Conservation (phyloP, 768 basidiomycete genomes). For the Amanita exitialis region DNA sequence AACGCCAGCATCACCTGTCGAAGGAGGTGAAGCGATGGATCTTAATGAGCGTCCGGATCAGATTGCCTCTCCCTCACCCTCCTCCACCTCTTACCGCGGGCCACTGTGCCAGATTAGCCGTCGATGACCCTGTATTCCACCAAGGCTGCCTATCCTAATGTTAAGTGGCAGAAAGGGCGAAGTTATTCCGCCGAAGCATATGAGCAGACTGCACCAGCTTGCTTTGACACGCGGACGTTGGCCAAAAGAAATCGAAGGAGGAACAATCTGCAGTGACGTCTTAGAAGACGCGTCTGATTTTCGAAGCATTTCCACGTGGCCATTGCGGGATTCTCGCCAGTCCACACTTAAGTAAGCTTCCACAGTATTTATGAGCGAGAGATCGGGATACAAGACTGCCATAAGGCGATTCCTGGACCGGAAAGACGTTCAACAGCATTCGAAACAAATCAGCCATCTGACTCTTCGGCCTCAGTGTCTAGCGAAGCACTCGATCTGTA, state of each 20-base stretch:
- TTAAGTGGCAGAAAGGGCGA: constrained; percentile 47
- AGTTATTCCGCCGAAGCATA: constrained; percentile 43
- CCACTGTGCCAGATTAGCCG: too few species aligned
- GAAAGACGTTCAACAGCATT: not conserved
- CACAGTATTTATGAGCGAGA: not conserved
- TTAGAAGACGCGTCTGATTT: not conserved
- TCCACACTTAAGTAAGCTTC: not conserved
- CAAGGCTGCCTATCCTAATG: constrained; percentile 44
- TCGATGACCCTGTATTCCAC: too few species aligned
- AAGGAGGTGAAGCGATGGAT: too few species aligned
- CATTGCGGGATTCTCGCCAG: not conserved
- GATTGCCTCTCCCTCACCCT: too few species aligned
- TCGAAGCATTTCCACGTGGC: not conserved
- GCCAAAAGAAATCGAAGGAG: not conserved
- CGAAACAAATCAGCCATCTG: not conserved
- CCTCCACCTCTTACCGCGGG: too few species aligned
- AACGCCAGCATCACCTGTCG: too few species aligned
- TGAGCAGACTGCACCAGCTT: constrained; percentile 41
- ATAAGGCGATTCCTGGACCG: constrained; percentile 2
- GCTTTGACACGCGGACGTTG: constrained; percentile 10
- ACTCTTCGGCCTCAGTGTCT: not conserved
- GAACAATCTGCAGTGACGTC: not conserved
- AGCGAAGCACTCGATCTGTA: not conserved
- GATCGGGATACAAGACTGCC: not conserved
- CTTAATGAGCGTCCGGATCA: too few species aligned